These are phyloP conservation scores for Mortierella sp. DNA, from an alignment of 371 early-diverging fungal species.

Conservation along the genomic window DNA sequence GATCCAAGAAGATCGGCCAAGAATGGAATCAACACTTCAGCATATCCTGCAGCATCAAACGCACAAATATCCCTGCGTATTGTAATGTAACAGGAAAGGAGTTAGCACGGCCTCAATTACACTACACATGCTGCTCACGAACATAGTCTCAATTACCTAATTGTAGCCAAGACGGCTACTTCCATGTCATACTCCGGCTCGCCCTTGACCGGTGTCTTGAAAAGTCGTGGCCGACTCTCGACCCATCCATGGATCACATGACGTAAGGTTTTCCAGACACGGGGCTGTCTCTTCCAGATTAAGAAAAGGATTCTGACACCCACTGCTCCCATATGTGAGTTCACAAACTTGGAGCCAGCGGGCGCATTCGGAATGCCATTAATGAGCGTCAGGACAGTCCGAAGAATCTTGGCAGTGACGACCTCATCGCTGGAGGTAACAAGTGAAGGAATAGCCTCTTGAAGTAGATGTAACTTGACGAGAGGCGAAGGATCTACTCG, in stretches of 20 bases:
- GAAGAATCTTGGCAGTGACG: slow-evolving; percentile 64
- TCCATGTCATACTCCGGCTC: slow-evolving; percentile 64
- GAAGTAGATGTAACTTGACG: slow-evolving; percentile 58
- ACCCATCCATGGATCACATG: slow-evolving; percentile 68
- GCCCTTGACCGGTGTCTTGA: slow-evolving; percentile 38
- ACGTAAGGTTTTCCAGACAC: slow-evolving; percentile 71
- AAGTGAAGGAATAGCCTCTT: slow-evolving; percentile 61
- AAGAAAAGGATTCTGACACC: slow-evolving; percentile 63
- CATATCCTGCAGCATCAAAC: slow-evolving; percentile 59
- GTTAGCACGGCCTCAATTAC: background rate
- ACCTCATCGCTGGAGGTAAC: slow-evolving; percentile 63
- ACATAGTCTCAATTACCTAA: slow-evolving; percentile 39
- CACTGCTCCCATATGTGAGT: slow-evolving; percentile 61
- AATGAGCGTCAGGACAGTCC: slow-evolving; percentile 61
- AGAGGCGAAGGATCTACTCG: slow-evolving; percentile 53
- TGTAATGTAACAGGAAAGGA: background rate
- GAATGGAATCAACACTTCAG: slow-evolving; percentile 68
- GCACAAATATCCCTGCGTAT: slow-evolving; percentile 61
- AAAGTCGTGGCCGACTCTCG: slow-evolving; percentile 54
- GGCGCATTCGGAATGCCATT: slow-evolving; percentile 50
- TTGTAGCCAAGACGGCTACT: slow-evolving; percentile 64
- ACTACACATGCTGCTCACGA: background rate
- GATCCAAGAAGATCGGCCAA: slow-evolving; percentile 63
- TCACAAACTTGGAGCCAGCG: slow-evolving; percentile 29
- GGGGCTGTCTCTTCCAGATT: slow-evolving; percentile 65